phyloP scores from a whole-genome alignment of 352 stramenopile species.

The Peronospora belbahrii region DNA sequence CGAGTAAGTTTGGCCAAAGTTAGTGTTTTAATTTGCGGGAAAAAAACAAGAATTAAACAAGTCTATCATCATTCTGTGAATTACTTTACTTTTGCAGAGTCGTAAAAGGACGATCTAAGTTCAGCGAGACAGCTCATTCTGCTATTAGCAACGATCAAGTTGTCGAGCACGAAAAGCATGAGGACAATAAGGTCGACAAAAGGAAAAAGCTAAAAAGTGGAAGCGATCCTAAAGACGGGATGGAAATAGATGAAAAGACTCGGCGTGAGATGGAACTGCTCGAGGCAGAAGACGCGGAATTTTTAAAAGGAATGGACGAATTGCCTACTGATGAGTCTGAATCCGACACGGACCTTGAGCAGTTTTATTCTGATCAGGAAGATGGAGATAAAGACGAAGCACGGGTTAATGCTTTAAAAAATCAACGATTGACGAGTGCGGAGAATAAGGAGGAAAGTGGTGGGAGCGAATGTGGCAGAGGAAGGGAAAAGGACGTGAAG shows the following conservation, averaged over 20 bases:
- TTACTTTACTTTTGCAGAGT: conserved; percentile 26
- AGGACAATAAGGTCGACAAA: conserved; percentile 19
- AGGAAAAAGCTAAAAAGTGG: conserved; percentile 20
- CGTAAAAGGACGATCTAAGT: conserved; percentile 47
- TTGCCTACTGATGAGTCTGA: conserved; percentile 79
- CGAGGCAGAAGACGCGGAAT: conserved; percentile 75
- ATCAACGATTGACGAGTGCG: conserved; percentile 28
- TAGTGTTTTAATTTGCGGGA: neutral
- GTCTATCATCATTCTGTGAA: neutral
- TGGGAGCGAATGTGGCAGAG: conserved; percentile 15
- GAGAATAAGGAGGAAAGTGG: conserved; percentile 6
- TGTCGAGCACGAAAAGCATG: conserved; percentile 18
- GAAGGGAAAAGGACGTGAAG: conserved; percentile 9
- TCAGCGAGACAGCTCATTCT: neutral
- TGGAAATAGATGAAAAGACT: conserved; percentile 81
- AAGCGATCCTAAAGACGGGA: conserved; percentile 22
- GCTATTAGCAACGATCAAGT: conserved; percentile 12
- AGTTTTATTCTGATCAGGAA: conserved; percentile 59
- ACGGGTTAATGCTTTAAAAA: conserved; percentile 43
- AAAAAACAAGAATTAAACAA: neutral
- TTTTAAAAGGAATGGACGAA: conserved; percentile 78
- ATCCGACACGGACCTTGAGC: conserved; percentile 50
- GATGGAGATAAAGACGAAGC: conserved; percentile 38
- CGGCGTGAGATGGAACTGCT: conserved; percentile 64
- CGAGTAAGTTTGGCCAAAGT: conserved; percentile 25